Evolutionary conservation across 1,284 basidiomycete species (phyloP).

Genomic region (Leccinum huronense): DNA sequence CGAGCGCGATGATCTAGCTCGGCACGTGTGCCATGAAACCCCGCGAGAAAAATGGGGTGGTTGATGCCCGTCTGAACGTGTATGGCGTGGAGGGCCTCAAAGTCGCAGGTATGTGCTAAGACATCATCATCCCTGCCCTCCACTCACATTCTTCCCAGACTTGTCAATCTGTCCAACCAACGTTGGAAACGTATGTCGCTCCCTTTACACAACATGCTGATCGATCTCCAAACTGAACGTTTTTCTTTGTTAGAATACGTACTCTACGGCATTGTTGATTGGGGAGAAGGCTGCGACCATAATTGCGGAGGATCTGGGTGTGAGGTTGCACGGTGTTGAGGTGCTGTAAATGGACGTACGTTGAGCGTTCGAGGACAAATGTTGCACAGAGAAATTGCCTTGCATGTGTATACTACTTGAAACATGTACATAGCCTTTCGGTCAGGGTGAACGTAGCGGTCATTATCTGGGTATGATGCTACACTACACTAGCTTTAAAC

Average conservation of each 20-base stretch:
- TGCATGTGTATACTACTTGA: no score
- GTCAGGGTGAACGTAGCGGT: constrained; percentile 33
- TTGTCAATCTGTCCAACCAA: constrained; percentile 34
- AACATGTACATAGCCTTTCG: constrained; percentile 30
- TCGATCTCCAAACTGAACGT: background rate
- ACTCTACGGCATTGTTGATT: constrained; percentile 31
- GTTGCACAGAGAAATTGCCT: no score
- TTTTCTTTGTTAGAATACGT: constrained; percentile 28
- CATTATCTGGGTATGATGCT: constrained; percentile 19
- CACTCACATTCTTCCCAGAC: constrained; percentile 20
- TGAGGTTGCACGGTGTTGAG: background rate
- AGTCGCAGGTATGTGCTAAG: constrained; percentile 24
- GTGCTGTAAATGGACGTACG: background rate
- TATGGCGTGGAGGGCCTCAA: constrained; percentile 33
- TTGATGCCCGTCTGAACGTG: constrained; percentile 32
- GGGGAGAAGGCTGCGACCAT: constrained; percentile 35
- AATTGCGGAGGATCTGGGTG: constrained; percentile 30
- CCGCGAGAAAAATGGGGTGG: constrained; percentile 27
- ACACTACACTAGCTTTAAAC: background rate
- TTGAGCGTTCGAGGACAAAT: background rate
- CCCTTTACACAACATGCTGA: background rate
- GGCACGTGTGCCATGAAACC: constrained; percentile 34
- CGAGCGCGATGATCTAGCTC: constrained; percentile 13
- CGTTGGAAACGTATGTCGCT: constrained; percentile 30
- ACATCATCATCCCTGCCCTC: background rate